Conservation (phyloP, 148 eudicot genomes). For the Diospyros lotus region DNA sequence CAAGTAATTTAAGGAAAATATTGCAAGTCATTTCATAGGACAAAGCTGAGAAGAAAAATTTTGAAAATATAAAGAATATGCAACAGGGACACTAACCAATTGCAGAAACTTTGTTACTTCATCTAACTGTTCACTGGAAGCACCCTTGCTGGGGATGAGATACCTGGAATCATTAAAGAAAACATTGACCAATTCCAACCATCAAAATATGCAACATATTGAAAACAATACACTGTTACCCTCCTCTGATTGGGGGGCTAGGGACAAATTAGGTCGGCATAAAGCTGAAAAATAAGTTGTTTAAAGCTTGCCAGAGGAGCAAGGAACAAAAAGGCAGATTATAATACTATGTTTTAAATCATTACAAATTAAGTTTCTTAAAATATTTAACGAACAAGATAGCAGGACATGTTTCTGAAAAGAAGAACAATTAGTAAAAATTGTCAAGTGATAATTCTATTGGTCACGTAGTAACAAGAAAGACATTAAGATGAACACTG, state of each 20-base stretch:
- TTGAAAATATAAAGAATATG: neutral
- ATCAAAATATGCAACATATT: neutral
- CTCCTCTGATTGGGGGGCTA: too few species aligned
- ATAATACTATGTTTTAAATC: neutral
- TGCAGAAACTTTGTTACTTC: constrained; percentile 57
- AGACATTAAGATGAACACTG: neutral
- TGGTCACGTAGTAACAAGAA: neutral
- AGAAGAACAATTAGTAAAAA: neutral
- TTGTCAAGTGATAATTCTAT: neutral
- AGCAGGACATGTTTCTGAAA: neutral
- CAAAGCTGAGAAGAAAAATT: neutral
- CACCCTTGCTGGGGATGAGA: constrained; percentile 42
- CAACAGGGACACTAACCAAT: constrained; percentile 43
- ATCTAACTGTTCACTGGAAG: constrained; percentile 32
- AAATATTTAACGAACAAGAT: neutral
- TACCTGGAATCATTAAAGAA: constrained; percentile 40
- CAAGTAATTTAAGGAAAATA: neutral
- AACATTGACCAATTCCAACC: neutral
- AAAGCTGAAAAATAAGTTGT: neutral
- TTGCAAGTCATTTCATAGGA: neutral
- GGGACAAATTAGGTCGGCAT: neutral
- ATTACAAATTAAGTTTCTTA: neutral
- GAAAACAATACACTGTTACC: too few species aligned
- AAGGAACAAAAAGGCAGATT: neutral
- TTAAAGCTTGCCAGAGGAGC: constrained; percentile 4